Evolutionary conservation across 768 basidiomycete genomes (phyloP).

Genomic region (Rhizopogon salebrosus): DNA sequence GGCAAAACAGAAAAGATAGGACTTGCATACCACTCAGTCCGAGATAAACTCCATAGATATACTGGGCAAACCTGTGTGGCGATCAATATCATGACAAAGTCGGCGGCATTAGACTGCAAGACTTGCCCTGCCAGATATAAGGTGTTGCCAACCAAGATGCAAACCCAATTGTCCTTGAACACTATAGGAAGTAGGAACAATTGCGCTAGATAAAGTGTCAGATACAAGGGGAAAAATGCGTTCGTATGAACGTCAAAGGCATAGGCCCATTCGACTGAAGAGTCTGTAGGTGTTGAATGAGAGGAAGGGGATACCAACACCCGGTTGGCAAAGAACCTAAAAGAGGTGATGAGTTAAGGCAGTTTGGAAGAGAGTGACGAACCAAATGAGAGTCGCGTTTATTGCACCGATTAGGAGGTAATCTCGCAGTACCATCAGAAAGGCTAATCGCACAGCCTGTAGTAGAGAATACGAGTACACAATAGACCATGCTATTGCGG

Average conservation of each 20-base stretch:
- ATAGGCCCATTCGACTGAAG: slow-evolving; percentile 86
- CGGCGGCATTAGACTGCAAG: background rate
- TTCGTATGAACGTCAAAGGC: slow-evolving; percentile 97
- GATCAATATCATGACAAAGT: slow-evolving; percentile 5
- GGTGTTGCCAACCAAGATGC: slow-evolving; percentile 88
- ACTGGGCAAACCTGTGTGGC: slow-evolving; percentile 76
- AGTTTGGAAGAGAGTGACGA: slow-evolving; percentile 13
- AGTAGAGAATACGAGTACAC: slow-evolving; percentile 65
- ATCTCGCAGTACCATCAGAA: slow-evolving; percentile 85
- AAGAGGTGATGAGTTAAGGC: slow-evolving; percentile 10
- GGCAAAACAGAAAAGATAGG: slow-evolving; percentile 6
- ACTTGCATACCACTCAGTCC: slow-evolving; percentile 65
- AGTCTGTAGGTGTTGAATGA: slow-evolving; percentile 64
- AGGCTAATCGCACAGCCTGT: slow-evolving; percentile 56
- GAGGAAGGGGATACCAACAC: slow-evolving; percentile 68
- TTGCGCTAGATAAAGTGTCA: slow-evolving; percentile 86
- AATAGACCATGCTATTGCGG: slow-evolving; percentile 81
- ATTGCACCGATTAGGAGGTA: slow-evolving; percentile 77
- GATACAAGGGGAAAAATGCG: slow-evolving; percentile 91
- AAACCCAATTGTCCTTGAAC: slow-evolving; percentile 87
- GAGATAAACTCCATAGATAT: slow-evolving; percentile 87
- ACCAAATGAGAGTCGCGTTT: slow-evolving; percentile 77
- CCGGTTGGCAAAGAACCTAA: slow-evolving; percentile 67
- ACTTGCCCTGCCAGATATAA: slow-evolving; percentile 63
- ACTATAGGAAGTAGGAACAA: slow-evolving; percentile 82